Base-by-base conservation (phyloP, 2,329 filamentous ascomycete genomes). In the Colletotrichum lindemuthianum region DNA sequence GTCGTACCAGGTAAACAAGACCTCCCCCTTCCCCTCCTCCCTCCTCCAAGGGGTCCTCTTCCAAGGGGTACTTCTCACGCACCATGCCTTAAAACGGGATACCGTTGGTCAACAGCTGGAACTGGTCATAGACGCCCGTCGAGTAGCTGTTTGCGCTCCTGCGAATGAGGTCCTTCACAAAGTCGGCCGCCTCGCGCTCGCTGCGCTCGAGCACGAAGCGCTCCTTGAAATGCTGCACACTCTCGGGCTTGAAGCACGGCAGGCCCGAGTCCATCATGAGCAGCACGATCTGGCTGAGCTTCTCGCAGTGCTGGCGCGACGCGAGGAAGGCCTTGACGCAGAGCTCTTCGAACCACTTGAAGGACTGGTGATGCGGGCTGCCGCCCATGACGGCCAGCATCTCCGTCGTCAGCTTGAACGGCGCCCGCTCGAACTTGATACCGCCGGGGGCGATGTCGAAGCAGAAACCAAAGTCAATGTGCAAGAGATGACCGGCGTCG, bases 381-480 rank as follows among this genome's bases (percentile, higher is more conserved):
- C 94, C 94, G 57, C 96, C 95, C 95, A 99, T 98, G 71, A 99
- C 96, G n/a, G 94, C 92, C 65, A 99, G 86, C 96, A 99, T 99
- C 76, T 99, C 96, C 8, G 89, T 87, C 1, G 96, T 99, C 59
- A 99, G 88, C 80, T 99, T 99, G 85, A 99, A 99, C 0, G 96
- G 96, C 0, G 96, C 96, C 32, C 96, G 91, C 82, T 99, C 96
- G 74, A 99, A 99, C 71, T 94, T 95, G 73, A 99, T 93, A 65
- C 96, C 96, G 51, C 96, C 96, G 0, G 96, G 96, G 1, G 94
- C 96, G 71, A 99, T 98, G 74, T 99, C 96, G 79, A 99, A 99
- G 81, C 95, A 98, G 86, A 99, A 99, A 9, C 96, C 96, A 74
- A 99, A 99, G 77, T 99, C 96, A 70, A 99, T 98, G 81, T 99